A percentile compares a stretch with the other conserved stretches of the same genome.
Evolutionary conservation across 805 yeast species (phyloP).

Genomic region (Torulaspora delbrueckii): DNA sequence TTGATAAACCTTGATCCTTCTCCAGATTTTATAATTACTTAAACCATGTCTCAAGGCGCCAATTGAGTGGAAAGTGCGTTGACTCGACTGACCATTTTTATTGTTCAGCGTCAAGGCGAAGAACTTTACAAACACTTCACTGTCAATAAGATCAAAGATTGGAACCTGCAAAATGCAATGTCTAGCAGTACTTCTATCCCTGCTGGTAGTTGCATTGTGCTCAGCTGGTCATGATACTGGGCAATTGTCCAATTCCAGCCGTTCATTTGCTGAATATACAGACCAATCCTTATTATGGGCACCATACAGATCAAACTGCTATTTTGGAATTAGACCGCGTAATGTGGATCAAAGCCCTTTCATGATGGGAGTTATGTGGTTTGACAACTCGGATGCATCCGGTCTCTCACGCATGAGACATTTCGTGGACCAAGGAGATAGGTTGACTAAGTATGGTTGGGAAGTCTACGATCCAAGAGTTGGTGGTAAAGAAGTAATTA

Average conservation of each 20-base stretch:
- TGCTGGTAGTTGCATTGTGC: not conserved
- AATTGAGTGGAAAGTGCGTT: not conserved
- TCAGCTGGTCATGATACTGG: not conserved
- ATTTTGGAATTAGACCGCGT: constrained; percentile 81
- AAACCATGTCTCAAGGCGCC: too few species aligned
- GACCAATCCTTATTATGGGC: constrained; percentile 75
- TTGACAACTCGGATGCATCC: constrained; percentile 52
- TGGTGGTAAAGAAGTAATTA: constrained; percentile 78
- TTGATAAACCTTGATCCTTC: too few species aligned
- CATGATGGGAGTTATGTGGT: constrained; percentile 84
- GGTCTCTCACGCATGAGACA: constrained; percentile 63
- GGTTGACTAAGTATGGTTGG: constrained; percentile 77
- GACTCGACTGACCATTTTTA: not conserved
- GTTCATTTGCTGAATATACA: constrained; percentile 35
- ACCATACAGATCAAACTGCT: constrained; percentile 82
- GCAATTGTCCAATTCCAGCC: not conserved
- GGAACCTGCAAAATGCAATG: constrained; percentile 6
- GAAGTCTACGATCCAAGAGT: constrained; percentile 75
- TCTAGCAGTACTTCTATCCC: constrained; percentile 1
- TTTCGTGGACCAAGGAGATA: constrained; percentile 66
- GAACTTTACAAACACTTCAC: not conserved
- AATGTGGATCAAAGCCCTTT: constrained; percentile 50
- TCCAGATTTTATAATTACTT: too few species aligned
- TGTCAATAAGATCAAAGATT: not conserved
- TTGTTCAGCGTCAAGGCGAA: not conserved